Base-by-base conservation (phyloP, 148 eudicot species). In the Oxyria digyna region DNA sequence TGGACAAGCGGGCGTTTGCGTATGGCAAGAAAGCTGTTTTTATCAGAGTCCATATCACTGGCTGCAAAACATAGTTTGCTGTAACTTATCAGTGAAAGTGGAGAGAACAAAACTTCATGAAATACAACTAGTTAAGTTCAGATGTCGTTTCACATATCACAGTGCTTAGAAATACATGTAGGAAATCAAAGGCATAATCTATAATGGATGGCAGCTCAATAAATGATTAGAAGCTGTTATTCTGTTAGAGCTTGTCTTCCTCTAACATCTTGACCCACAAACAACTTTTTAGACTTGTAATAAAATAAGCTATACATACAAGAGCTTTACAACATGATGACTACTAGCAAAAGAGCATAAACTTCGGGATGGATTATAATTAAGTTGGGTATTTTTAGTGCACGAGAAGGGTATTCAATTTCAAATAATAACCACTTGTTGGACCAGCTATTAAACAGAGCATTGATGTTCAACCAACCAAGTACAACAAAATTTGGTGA, bases 21-120 rank as follows among this genome's bases (percentile, higher is more conserved):
- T 82, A 86, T 33, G 95, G 95, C 79, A 88, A 67, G 67, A 86
- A 75, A 67, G 81, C 87, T 48, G 90, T 88, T 78, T 88, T 81
- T 24, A 88, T 73, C 42, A 88, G 43, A 1, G 95, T 84, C 88
- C 95, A 76, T 52, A 88, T 71, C 67, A 85, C 78, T 27, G 95
- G 95, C 95, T 88, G 95, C 91, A 85, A 73, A 73, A 69, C 20
- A 14, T 29, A 29, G 74, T 31, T 27, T 33, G 4, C 8, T n/a
- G n/a, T n/a, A 49, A 49, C 57, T 18, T 49, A 49, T 49, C 27
- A 49, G 35, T 42, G 17, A 2, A 37, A 55, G 12, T 75, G 8
- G 9, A 20, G 0, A 35, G 10, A 18, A 45, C 10, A 27, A 13
- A 67, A 6, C 40, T 20, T 27, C 31, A 18, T n/a, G 49, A 23